These are phyloP conservation scores for Furcasterigmium sp. DNA, from an alignment of 2,329 filamentous ascomycete species.

Conservation along the genomic window DNA sequence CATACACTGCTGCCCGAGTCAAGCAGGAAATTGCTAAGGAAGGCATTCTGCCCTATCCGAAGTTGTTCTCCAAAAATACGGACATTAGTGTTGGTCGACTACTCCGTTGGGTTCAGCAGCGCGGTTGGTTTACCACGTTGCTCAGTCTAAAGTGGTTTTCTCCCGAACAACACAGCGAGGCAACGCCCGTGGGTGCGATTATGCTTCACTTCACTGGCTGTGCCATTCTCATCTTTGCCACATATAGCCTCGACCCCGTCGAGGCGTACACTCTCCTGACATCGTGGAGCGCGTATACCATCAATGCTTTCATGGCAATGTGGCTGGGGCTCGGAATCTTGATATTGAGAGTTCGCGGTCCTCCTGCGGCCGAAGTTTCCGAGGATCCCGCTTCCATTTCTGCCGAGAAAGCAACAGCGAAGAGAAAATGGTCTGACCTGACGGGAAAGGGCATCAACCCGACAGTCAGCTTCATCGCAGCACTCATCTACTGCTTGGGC, in stretches of 20 bases:
- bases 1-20: constrained; percentile 48
- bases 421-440: constrained; percentile 20
- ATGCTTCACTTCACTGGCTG: constrained; percentile 26
- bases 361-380: constrained; percentile 15
- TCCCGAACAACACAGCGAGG: constrained; percentile 27
- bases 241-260: constrained; percentile 17
- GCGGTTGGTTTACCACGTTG: constrained; percentile 21
- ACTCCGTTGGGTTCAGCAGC: constrained; percentile 21
- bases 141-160: constrained; percentile 22
- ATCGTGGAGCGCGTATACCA: constrained; percentile 23
- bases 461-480: constrained; percentile 22
- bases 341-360: constrained; percentile 25
- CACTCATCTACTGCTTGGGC: constrained; percentile 22
- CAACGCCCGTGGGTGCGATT: constrained; percentile 28
- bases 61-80: constrained; percentile 37
- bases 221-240: constrained; percentile 27
- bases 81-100: constrained; percentile 28
- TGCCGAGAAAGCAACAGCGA: constrained; percentile 10
- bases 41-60: constrained; percentile 45
- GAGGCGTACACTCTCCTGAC: constrained; percentile 25
- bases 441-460: constrained; percentile 24
- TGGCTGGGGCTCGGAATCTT: constrained; percentile 28
- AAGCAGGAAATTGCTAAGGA: constrained; percentile 59
- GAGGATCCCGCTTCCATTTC: constrained; percentile 3
- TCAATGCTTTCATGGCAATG: constrained; percentile 27